Conservation (phyloP, 257 asterid species). For the Solanum chmielewskii region DNA sequence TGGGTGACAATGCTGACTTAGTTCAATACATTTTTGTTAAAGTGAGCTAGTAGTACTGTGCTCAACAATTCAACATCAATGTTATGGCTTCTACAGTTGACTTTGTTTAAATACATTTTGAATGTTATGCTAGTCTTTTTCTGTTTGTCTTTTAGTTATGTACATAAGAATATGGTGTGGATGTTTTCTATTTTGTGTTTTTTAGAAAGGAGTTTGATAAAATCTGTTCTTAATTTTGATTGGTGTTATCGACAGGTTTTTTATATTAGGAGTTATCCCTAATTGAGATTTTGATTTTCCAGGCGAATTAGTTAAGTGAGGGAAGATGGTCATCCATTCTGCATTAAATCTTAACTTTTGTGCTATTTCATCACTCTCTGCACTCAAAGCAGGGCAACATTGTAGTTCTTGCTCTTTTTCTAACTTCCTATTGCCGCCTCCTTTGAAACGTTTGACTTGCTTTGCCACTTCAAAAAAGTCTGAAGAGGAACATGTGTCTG, state of each 20-base stretch:
- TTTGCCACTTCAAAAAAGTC: constrained; percentile 22
- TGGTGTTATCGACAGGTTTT: neutral
- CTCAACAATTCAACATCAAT: neutral
- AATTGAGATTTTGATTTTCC: neutral
- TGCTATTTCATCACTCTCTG: constrained; percentile 15
- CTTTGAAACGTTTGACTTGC: constrained; percentile 20
- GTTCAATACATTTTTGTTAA: neutral
- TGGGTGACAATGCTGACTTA: neutral
- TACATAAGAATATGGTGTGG: neutral
- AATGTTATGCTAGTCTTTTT: neutral
- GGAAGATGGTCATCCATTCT: constrained; percentile 20
- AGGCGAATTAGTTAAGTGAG: neutral
- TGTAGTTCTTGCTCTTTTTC: constrained; percentile 9
- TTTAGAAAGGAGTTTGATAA: neutral
- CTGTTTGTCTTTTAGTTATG: neutral
- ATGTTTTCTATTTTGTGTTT: neutral
- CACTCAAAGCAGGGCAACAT: neutral
- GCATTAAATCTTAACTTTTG: constrained; percentile 6
- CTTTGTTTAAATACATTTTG: neutral
- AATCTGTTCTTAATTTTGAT: neutral
- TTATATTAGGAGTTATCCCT: neutral
- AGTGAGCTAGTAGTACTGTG: neutral
- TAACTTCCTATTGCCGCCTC: constrained; percentile 3
- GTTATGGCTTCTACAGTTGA: neutral
- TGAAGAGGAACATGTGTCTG: constrained; percentile 12